Base-by-base conservation (phyloP, 192 early-diverging fungal species). In the Coemansia sp. region DNA sequence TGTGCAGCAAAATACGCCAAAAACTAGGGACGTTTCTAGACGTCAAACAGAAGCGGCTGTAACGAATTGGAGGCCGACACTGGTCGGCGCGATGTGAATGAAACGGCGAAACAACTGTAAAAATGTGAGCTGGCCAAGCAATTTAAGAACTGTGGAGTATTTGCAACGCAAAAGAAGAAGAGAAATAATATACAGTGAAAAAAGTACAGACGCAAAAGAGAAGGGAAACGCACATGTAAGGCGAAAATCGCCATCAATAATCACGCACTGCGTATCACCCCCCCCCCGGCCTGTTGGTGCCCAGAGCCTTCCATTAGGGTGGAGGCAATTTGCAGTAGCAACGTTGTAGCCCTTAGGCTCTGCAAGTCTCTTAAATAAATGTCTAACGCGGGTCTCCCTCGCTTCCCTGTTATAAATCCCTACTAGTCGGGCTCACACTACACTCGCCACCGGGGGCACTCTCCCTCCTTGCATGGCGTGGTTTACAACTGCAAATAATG, bases 181-280 rank as follows among this genome's bases (percentile, higher is more conserved):
- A 55, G 2, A 51, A 51, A 51, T 25, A 55, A 55, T 31, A 29
- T 55, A 55, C 51, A 55, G 27, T 23, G 27, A 27, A 12, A 19
- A 61, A 60, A 62, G 38, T 39, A 48, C 44, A 51, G 2, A 62
- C 51, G 17, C 45, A 64, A 27, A 27, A 64, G 41, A 4, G 27
- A 69, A 51, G 45, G 5, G 31, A 62, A 60, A 32, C 19, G 34
- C 8, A 36, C 45, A 23, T 53, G 23, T 32, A 29, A 51, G 64
- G 48, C 46, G 39, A 64, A 64, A 44, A 45, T 25, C 44, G 64
- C 32, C 32, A 31, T 55, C 27, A 27, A 55, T 31, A 9, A 48
- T 48, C 46, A 48, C 46, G 14, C 51, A 55, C 8, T 29, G 51
- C 51, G 23, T 55, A 23, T 55, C 51, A 55, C 51, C 25, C 51